Percentiles rank a stretch among this genome's conserved stretches.
Evolutionary conservation across 192 early-diverging fungal species (phyloP).

Genomic region (Linnemannia zychae): DNA sequence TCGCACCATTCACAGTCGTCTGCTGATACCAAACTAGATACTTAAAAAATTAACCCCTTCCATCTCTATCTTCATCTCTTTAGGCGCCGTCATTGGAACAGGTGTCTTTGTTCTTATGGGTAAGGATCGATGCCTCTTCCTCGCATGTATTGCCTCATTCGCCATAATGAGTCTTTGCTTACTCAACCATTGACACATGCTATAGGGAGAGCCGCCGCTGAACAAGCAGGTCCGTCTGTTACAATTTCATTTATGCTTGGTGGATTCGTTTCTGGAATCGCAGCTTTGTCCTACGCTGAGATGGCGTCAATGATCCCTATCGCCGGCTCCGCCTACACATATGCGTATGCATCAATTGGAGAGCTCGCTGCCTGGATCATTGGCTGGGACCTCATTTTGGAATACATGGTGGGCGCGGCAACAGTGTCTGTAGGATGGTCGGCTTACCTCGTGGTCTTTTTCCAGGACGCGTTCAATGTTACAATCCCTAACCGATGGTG

Average conservation of each 20-base stretch:
- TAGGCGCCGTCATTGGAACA: conserved; percentile 52
- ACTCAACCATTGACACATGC: not conserved
- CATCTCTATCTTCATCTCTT: not conserved
- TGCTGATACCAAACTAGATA: not conserved
- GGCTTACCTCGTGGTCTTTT: conserved; percentile 79
- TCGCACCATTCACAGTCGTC: not conserved
- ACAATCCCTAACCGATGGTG: conserved; percentile 68
- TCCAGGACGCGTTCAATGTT: conserved; percentile 73
- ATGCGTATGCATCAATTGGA: conserved; percentile 88
- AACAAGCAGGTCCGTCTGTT: conserved; percentile 87
- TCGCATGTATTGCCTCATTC: not conserved
- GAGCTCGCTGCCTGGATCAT: conserved; percentile 92
- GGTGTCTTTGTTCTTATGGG: conserved; percentile 53
- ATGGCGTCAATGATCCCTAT: conserved; percentile 89
- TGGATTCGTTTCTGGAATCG: conserved; percentile 79
- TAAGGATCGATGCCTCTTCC: conserved; percentile 6
- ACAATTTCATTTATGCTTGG: conserved; percentile 86
- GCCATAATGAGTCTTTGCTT: not conserved
- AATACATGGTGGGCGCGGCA: conserved; percentile 89
- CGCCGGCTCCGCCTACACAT: conserved; percentile 90
- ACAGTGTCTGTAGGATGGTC: conserved; percentile 89
- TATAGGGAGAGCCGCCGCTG: conserved; percentile 75
- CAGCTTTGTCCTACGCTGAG: conserved; percentile 89
- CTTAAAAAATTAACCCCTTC: conserved; percentile 2
- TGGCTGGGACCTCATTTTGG: conserved; percentile 92